phyloP scores from a whole-genome alignment of 2,329 filamentous ascomycete species.

The Zymoseptoria crescenta region DNA sequence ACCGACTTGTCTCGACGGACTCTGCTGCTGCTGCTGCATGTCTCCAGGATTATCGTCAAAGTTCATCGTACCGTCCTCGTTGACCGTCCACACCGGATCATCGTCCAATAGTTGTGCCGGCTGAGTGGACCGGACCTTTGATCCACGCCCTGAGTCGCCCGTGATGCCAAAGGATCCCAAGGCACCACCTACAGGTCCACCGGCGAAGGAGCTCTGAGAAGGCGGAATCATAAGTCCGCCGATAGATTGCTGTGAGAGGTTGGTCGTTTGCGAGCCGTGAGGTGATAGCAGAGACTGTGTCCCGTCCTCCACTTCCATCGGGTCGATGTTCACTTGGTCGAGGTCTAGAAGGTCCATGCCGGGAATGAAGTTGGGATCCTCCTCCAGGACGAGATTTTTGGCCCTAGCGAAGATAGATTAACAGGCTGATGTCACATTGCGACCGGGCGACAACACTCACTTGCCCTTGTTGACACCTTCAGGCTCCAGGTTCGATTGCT shows the following conservation, averaged over 20 bases:
- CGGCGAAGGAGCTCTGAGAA: constrained; percentile 32
- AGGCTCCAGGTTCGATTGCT: constrained; percentile 57
- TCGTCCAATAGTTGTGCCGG: constrained; percentile 16
- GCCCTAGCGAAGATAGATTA: constrained; percentile 44
- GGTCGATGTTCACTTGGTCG: constrained; percentile 37
- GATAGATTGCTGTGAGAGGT: constrained; percentile 24
- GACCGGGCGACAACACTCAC: constrained; percentile 41
- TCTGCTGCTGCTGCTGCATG: constrained; percentile 6
- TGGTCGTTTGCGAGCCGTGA: constrained; percentile 20
- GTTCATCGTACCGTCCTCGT: constrained; percentile 50
- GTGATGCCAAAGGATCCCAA: constrained; percentile 34
- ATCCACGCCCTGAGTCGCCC: constrained; percentile 35
- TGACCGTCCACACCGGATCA: constrained; percentile 36
- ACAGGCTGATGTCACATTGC: neutral
- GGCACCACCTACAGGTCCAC: constrained; percentile 28
- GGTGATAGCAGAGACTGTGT: constrained; percentile 34
- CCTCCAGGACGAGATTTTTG: constrained; percentile 66
- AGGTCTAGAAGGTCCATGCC: constrained; percentile 55
- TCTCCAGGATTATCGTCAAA: constrained; percentile 11
- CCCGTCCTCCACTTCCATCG: constrained; percentile 40
- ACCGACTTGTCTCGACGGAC: constrained; percentile 4
- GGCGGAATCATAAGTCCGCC: constrained; percentile 42
- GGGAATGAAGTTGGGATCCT: constrained; percentile 75
- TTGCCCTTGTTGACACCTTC: constrained; percentile 59
- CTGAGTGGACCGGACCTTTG: neutral